These are phyloP conservation scores for Rhodotorula glutinis DNA, from an alignment of 1,284 basidiomycete genomes.

Conservation along the genomic window DNA sequence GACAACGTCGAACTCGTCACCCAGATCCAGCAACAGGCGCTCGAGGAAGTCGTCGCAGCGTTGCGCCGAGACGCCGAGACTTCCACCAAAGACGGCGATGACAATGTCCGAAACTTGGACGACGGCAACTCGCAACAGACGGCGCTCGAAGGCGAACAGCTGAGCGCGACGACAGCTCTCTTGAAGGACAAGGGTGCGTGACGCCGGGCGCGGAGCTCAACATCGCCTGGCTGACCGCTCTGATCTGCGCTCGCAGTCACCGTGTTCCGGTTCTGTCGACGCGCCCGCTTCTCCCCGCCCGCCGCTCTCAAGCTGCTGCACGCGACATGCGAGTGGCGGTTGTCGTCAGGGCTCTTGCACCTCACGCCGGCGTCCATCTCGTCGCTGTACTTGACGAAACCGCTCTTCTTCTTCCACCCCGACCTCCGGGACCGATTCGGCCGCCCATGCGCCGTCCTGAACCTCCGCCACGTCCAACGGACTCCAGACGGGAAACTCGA, in stretches of 20 bases:
- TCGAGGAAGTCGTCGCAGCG: conserved; percentile 24
- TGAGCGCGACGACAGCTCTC: conserved; percentile 13
- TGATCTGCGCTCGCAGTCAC: conserved; percentile 17
- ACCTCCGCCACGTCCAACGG: conserved; percentile 38
- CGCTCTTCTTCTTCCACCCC: conserved; percentile 44
- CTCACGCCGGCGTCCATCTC: conserved; percentile 22
- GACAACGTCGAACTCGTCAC: conserved; percentile 28
- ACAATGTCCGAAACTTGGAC: neutral
- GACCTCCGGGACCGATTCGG: conserved; percentile 41
- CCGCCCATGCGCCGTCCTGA: conserved; percentile 42
- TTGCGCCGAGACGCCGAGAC: conserved; percentile 30
- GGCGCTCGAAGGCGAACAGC: conserved; percentile 13
- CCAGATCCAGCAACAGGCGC: conserved; percentile 30
- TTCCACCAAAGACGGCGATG: neutral
- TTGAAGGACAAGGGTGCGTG: conserved; percentile 28
- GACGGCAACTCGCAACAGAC: no score
- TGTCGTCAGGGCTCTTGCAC: conserved; percentile 13
- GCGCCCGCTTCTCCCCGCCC: conserved; percentile 32
- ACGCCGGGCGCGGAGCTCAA: no score
- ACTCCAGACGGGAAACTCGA: conserved; percentile 40
- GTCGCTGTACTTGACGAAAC: conserved; percentile 33
- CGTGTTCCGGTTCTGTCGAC: conserved; percentile 39
- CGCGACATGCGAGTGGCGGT: conserved; percentile 31
- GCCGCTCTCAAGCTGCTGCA: conserved; percentile 32
- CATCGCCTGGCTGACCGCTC: neutral